Percentiles rank a stretch among this genome's conserved stretches.
Conservation (phyloP, 306 rosid species). For the Begonia masoniana region DNA sequence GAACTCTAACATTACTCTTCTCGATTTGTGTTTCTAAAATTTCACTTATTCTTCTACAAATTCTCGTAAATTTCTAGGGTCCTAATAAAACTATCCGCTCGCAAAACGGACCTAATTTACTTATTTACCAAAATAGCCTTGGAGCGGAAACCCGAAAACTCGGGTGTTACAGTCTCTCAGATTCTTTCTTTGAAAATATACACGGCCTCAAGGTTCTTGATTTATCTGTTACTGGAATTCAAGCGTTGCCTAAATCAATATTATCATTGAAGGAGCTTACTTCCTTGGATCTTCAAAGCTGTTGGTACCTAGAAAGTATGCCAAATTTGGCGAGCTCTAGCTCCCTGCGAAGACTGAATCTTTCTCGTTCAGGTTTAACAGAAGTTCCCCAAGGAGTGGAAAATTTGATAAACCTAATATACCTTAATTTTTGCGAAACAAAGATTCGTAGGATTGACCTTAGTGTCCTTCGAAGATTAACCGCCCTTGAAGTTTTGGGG, state of each 20-base stretch:
- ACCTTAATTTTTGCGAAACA: background rate
- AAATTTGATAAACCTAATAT: constrained; percentile 4
- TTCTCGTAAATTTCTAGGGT: too few species aligned
- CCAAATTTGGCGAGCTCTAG: constrained; percentile 4
- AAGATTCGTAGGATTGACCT: background rate
- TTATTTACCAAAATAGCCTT: too few species aligned
- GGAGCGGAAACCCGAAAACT: too few species aligned
- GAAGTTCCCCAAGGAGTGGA: constrained; percentile 6
- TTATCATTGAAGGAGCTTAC: constrained; percentile 5
- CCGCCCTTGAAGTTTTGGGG: background rate
- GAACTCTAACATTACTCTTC: too few species aligned
- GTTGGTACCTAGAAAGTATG: background rate
- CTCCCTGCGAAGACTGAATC: constrained; percentile 2
- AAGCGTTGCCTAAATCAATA: background rate
- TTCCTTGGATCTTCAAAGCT: background rate
- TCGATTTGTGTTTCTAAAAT: too few species aligned
- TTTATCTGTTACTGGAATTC: background rate
- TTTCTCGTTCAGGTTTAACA: background rate
- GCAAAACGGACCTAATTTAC: too few species aligned
- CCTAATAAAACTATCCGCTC: too few species aligned
- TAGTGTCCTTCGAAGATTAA: constrained; percentile 1
- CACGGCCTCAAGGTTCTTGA: constrained; percentile 5
- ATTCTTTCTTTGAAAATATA: constrained; percentile 5
- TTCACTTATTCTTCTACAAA: too few species aligned
- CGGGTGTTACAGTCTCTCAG: background rate